Percentiles rank a stretch among this genome's conserved stretches.
Conservation (phyloP, 2,329 filamentous ascomycete genomes). For the Metarhizium robertsii region DNA sequence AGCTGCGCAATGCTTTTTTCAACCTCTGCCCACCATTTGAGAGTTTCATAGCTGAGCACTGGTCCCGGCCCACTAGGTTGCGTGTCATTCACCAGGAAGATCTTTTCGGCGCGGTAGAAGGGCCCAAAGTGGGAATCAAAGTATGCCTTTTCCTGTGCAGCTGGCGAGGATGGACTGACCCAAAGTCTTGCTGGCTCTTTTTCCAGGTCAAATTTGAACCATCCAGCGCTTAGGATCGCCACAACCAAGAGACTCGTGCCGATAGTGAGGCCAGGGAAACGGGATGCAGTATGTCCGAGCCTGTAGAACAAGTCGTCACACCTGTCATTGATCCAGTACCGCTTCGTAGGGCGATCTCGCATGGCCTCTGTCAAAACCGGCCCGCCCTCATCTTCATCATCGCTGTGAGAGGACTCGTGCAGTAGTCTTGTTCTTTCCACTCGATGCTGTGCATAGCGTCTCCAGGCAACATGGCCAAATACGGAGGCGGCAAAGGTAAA, state of each 20-base stretch:
- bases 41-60: conserved; percentile 78
- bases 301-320: conserved; percentile 73
- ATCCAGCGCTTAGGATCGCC: conserved; percentile 72
- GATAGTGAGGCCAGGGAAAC: conserved; percentile 80
- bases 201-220: conserved; percentile 83
- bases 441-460: conserved; percentile 61
- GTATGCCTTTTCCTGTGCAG: conserved; percentile 86
- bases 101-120: conserved; percentile 90
- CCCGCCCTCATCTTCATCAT: conserved; percentile 91
- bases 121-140: conserved; percentile 91
- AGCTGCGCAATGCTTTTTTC: conserved; percentile 68
- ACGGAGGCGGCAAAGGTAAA: conserved; percentile 56
- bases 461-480: conserved; percentile 67
- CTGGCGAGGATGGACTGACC: conserved; percentile 90
- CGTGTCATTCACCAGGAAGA: conserved; percentile 87
- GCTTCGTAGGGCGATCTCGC: conserved; percentile 66
- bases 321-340: conserved; percentile 76
- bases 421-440: conserved; percentile 78
- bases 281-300: conserved; percentile 71
- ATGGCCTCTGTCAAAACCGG: conserved; percentile 63
- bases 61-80: conserved; percentile 53
- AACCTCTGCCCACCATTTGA: conserved; percentile 89
- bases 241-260: conserved; percentile 65
- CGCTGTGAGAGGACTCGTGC: conserved; percentile 73
- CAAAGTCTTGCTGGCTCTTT: conserved; percentile 83